These are phyloP conservation scores for Globisporangium canariense DNA, from an alignment of 352 stramenopile genomes.

Conservation along the genomic window DNA sequence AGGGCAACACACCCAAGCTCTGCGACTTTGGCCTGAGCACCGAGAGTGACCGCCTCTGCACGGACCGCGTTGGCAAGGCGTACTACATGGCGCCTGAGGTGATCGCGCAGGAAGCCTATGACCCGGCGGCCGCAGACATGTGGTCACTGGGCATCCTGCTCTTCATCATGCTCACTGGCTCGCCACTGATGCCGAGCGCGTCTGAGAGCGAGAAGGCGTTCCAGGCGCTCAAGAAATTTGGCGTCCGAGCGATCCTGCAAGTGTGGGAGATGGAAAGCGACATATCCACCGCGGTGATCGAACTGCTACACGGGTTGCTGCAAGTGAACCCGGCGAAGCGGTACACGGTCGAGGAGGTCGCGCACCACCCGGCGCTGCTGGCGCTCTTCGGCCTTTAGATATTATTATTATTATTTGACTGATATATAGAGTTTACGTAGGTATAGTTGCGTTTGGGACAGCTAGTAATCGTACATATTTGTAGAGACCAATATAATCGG, in stretches of 20 bases:
- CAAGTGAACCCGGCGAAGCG: slow-evolving; percentile 30
- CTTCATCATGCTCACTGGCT: slow-evolving; percentile 64
- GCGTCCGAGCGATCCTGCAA: slow-evolving; percentile 37
- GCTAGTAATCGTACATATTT: no score
- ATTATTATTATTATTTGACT: neutral
- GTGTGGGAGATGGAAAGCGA: slow-evolving; percentile 40
- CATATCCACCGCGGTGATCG: slow-evolving; percentile 22
- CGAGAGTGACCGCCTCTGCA: neutral
- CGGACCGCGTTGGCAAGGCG: slow-evolving; percentile 21
- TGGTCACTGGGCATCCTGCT: slow-evolving; percentile 71
- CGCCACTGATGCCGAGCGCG: slow-evolving; percentile 37
- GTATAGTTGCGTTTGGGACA: neutral
- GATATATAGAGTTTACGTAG: neutral
- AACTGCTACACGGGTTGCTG: slow-evolving; percentile 35
- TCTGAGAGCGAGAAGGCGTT: slow-evolving; percentile 31
- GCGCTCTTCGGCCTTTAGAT: neutral
- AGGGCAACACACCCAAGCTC: slow-evolving; percentile 47
- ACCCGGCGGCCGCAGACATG: slow-evolving; percentile 46
- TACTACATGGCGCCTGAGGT: slow-evolving; percentile 68
- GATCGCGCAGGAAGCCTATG: slow-evolving; percentile 30
- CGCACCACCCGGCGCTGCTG: slow-evolving; percentile 17
- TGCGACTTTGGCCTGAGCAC: slow-evolving; percentile 55
- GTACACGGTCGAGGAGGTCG: slow-evolving; percentile 26
- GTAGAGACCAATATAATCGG: no score
- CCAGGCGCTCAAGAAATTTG: slow-evolving; percentile 25